phyloP scores from a whole-genome alignment of 108 stramenopile species.

The Pseudonitzschia multiseries region DNA sequence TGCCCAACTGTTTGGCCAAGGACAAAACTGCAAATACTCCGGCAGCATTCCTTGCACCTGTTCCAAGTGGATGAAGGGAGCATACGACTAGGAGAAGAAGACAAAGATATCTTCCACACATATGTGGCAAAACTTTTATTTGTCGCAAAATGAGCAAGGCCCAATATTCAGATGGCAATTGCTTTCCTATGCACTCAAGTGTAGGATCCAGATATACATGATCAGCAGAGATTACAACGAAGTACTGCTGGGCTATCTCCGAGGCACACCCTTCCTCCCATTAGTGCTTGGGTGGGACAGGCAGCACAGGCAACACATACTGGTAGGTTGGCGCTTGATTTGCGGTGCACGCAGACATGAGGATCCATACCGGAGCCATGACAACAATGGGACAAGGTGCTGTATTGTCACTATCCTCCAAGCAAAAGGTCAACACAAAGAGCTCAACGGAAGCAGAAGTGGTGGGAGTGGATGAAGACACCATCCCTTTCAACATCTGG shows the following conservation, averaged over 20 bases:
- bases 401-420: neutral
- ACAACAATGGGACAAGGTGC: neutral
- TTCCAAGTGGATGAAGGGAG: too few relatives aligned
- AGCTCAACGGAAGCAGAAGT: neutral
- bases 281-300: neutral
- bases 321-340: neutral
- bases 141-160: neutral
- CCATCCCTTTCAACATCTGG: too few relatives aligned
- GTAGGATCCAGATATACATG: too few relatives aligned
- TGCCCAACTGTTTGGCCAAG: too few relatives aligned
- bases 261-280: too few relatives aligned
- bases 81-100: too few relatives aligned
- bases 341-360: neutral
- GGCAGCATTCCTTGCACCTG: too few relatives aligned
- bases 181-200: neutral
- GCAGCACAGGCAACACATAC: neutral
- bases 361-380: neutral
- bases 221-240: too few relatives aligned
- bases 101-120: too few relatives aligned
- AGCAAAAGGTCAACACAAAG: neutral
- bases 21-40: too few relatives aligned
- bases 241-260: too few relatives aligned
- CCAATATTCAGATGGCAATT: neutral
- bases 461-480: too few relatives aligned
- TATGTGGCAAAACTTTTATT: neutral